These are phyloP conservation scores for Zopfochytrium polystomum DNA, from an alignment of 371 early-diverging fungal genomes.

Conservation along the genomic window DNA sequence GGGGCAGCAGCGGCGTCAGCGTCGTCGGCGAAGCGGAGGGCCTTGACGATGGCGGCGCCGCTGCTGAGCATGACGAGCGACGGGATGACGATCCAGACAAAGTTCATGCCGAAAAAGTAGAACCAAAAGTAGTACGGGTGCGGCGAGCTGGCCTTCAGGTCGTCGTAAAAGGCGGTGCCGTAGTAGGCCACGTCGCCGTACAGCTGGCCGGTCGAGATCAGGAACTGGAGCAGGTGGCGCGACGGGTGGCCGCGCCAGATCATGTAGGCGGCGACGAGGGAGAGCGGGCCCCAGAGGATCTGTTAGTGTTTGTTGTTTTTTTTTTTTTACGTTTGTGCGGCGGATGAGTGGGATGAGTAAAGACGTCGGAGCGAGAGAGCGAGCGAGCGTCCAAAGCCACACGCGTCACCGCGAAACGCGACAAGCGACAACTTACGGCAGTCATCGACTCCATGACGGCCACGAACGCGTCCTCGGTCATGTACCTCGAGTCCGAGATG, in stretches of 20 bases:
- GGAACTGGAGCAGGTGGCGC: slow-evolving; percentile 68
- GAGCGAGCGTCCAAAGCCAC: no score
- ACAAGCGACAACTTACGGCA: slow-evolving; percentile 54
- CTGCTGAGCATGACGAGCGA: slow-evolving; percentile 38
- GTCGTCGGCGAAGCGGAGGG: background rate
- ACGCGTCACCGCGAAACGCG: background rate
- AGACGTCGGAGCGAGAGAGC: no score
- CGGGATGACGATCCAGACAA: slow-evolving; percentile 71
- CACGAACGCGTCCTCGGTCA: slow-evolving; percentile 73
- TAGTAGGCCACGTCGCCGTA: slow-evolving; percentile 78
- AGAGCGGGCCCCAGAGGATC: slow-evolving; percentile 76
- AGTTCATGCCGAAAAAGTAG: slow-evolving; percentile 73
- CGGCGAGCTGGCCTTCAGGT: slow-evolving; percentile 61
- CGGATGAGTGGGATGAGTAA: no score
- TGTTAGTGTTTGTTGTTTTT: no score
- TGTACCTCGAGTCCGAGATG: slow-evolving; percentile 81
- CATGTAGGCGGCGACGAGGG: slow-evolving; percentile 61
- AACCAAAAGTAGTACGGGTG: slow-evolving; percentile 71
- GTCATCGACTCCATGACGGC: slow-evolving; percentile 84
- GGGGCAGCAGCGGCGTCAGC: background rate
- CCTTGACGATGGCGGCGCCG: slow-evolving; percentile 28
- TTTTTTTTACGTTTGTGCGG: background rate
- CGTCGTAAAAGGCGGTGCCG: slow-evolving; percentile 61
- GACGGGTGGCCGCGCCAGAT: slow-evolving; percentile 58
- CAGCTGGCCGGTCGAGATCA: slow-evolving; percentile 68